phyloP scores from a whole-genome alignment of 2,329 filamentous ascomycete species.

The Purpureocillium takamizusanense region DNA sequence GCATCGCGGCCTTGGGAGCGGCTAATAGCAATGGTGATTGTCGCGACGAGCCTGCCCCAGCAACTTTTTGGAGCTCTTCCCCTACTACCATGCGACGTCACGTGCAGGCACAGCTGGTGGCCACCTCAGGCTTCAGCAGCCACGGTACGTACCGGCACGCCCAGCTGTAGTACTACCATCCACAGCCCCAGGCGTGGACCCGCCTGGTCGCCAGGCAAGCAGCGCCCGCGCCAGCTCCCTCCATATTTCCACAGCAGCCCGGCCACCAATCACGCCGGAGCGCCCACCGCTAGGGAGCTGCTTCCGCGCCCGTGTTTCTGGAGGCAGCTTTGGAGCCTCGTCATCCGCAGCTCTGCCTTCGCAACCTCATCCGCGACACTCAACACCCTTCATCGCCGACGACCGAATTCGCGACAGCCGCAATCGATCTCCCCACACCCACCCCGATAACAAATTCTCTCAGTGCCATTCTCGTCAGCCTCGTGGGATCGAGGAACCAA shows the following conservation, averaged over 20 bases:
- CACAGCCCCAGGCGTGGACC: no score
- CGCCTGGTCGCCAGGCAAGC: no score
- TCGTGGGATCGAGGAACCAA: conserved; percentile 2
- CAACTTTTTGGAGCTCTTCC: conserved; percentile 12
- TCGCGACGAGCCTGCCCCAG: conserved; percentile 7
- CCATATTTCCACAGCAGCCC: conserved; percentile 5
- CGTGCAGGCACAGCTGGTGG: conserved; percentile 14
- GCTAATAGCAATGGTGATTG: background rate
- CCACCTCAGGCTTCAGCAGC: conserved; percentile 2
- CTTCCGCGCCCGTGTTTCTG: conserved; percentile 10
- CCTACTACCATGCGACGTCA: conserved; percentile 10
- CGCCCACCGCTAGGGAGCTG: conserved; percentile 10
- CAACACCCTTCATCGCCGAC: no score
- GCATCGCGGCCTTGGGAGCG: no score
- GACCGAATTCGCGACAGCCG: no score
- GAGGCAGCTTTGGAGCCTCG: conserved; percentile 47
- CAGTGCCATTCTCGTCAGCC: no score
- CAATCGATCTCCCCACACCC: no score
- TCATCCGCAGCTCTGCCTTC: conserved; percentile 33
- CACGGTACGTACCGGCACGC: conserved; percentile 1
- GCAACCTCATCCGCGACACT: conserved; percentile 8
- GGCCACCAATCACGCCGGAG: conserved; percentile 21
- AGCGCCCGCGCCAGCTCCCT: no score
- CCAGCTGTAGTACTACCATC: no score
- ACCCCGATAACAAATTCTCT: no score